These are phyloP conservation scores for Rhizophora mangle DNA, from an alignment of 345 rosid species.

Conservation along the genomic window DNA sequence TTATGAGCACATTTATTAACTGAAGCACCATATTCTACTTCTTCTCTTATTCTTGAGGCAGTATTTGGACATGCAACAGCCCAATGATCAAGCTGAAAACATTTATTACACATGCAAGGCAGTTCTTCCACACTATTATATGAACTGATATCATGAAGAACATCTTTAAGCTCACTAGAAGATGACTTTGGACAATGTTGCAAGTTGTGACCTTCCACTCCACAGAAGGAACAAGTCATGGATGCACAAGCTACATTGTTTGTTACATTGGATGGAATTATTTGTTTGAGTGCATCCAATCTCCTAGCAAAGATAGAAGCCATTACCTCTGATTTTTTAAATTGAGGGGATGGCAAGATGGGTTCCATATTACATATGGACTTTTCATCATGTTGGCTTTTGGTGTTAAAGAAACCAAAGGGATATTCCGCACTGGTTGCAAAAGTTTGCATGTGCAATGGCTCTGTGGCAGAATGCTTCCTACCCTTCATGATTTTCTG, in stretches of 20 bases:
- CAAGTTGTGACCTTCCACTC: constrained; percentile 60
- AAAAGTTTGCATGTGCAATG: constrained; percentile 12
- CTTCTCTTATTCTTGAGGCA: constrained; percentile 21
- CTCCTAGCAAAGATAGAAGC: constrained; percentile 66
- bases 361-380: constrained; percentile 23
- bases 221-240: constrained; percentile 67
- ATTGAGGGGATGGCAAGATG: constrained; percentile 31
- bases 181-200: constrained; percentile 56
- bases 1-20: constrained; percentile 14
- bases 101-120: constrained; percentile 55
- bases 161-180: constrained; percentile 62
- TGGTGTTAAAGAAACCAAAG: constrained; percentile 26
- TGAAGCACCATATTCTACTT: constrained; percentile 19
- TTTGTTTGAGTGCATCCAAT: constrained; percentile 67
- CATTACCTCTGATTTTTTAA: constrained; percentile 54
- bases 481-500: constrained; percentile 17
- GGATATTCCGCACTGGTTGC: constrained; percentile 29
- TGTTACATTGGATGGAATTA: constrained; percentile 31
- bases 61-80: constrained; percentile 61
- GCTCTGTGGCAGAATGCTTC: constrained; percentile 20
- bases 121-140: constrained; percentile 36
- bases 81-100: constrained; percentile 75
- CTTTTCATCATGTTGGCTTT: constrained; percentile 32
- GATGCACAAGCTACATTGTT: constrained; percentile 31
- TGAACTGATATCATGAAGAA: constrained; percentile 38